Percentiles rank a stretch among this genome's conserved stretches.
Evolutionary conservation across 208 protist species (phyloP).

Genomic region (Willaertia magna): DNA sequence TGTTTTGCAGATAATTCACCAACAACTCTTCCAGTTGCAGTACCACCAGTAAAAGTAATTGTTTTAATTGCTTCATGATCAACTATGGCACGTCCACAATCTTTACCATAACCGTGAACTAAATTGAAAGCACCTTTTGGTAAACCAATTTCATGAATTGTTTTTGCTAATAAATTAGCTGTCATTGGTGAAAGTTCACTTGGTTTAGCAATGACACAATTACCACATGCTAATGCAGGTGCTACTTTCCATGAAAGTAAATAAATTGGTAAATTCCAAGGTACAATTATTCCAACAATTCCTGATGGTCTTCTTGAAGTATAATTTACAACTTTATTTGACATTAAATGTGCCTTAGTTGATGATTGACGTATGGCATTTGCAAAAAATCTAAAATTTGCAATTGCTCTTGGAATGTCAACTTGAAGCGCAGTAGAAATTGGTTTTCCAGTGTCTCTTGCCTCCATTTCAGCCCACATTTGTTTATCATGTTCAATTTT

Average conservation of each 20-base stretch:
- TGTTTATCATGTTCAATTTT: background rate
- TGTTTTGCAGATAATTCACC: conserved; percentile 10
- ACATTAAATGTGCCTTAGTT: conserved; percentile 16
- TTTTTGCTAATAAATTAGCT: conserved; percentile 30
- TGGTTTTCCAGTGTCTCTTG: conserved; percentile 45
- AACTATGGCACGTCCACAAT: conserved; percentile 39
- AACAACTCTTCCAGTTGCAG: conserved; percentile 34
- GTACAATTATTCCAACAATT: conserved; percentile 45
- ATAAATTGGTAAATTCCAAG: conserved; percentile 60
- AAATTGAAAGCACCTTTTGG: conserved; percentile 48
- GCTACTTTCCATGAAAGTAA: conserved; percentile 61
- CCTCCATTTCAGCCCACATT: conserved; percentile 16
- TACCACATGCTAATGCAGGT: conserved; percentile 40
- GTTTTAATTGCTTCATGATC: conserved; percentile 32
- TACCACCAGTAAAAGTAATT: conserved; percentile 57
- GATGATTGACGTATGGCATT: conserved; percentile 25
- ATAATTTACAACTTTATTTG: conserved; percentile 37
- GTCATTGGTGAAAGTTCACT: conserved; percentile 51
- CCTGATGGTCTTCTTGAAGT: conserved; percentile 38
- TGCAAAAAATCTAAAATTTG: conserved; percentile 52
- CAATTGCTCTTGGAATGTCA: conserved; percentile 41
- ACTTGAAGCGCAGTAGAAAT: conserved; percentile 30
- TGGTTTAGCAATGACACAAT: conserved; percentile 44
- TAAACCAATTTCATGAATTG: conserved; percentile 32
- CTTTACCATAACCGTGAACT: conserved; percentile 31